A percentile compares a stretch with the other conserved stretches of the same genome.
These are phyloP conservation scores for Tremella mesenterica DNA, from an alignment of 768 basidiomycete species.

Conservation along the genomic window DNA sequence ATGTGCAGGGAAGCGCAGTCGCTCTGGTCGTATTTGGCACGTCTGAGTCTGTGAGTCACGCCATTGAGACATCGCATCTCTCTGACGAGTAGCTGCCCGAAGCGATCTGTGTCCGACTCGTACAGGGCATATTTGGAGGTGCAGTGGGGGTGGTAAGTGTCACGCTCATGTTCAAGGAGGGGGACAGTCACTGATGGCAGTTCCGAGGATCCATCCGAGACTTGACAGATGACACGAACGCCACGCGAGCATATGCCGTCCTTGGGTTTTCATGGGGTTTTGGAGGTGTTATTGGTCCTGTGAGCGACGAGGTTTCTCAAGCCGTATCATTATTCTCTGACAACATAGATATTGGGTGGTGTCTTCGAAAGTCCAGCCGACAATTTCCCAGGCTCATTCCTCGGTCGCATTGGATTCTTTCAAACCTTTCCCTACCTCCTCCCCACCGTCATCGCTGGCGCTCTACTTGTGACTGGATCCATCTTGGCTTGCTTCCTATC, in stretches of 20 bases:
- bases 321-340: neutral
- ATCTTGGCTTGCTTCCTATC: constrained; percentile 80
- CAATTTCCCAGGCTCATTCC: constrained; percentile 75
- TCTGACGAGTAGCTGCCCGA: constrained; percentile 59
- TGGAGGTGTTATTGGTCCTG: constrained; percentile 61
- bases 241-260: constrained; percentile 88
- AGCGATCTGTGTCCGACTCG: constrained; percentile 73
- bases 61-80: constrained; percentile 51
- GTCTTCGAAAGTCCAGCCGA: constrained; percentile 54
- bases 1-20: constrained; percentile 56
- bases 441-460: constrained; percentile 69
- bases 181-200: constrained; percentile 5
- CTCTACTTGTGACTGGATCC: constrained; percentile 70
- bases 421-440: constrained; percentile 79
- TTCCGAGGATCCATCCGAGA: constrained; percentile 69
- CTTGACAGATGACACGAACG: constrained; percentile 84
- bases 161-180: neutral
- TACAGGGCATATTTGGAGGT: constrained; percentile 86
- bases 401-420: constrained; percentile 55
- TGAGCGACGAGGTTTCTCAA: constrained; percentile 50
- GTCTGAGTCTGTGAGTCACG: constrained; percentile 34
- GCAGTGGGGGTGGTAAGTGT: constrained; percentile 75
- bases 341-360: constrained; percentile 51
- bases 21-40: constrained; percentile 44
- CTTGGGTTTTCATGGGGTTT: constrained; percentile 96